These are phyloP conservation scores for Pythium guiyangense DNA, from an alignment of 352 stramenopile species.

Conservation along the genomic window DNA sequence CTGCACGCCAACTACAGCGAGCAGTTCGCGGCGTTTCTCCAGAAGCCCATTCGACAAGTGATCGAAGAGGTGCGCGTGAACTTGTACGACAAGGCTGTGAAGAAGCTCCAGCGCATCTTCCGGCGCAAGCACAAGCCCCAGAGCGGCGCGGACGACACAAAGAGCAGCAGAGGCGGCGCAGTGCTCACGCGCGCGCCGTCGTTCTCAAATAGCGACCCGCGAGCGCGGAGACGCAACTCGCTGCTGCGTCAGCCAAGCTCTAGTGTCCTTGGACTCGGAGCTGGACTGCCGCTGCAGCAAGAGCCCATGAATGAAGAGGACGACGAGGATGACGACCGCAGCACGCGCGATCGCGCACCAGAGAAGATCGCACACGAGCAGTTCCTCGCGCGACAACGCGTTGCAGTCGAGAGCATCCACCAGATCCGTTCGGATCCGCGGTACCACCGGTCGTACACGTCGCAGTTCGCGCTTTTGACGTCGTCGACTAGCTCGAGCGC, in stretches of 20 bases:
- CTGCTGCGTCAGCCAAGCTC: not conserved
- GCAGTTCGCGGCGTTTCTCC: slow-evolving; percentile 36
- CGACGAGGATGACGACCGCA: not conserved
- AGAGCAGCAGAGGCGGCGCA: not conserved
- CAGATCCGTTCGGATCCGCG: slow-evolving; percentile 20
- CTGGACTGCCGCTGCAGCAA: slow-evolving; percentile 9
- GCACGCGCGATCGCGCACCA: not conserved
- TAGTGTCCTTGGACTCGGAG: not conserved
- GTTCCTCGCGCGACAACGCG: slow-evolving; percentile 9
- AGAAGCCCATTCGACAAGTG: slow-evolving; percentile 35
- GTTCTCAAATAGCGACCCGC: not conserved
- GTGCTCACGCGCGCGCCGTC: not conserved
- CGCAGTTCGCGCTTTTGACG: not conserved
- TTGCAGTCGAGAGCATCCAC: slow-evolving; percentile 17
- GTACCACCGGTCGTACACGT: not conserved
- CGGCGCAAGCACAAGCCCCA: slow-evolving; percentile 28
- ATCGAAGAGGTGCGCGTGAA: slow-evolving; percentile 58
- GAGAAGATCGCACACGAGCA: slow-evolving; percentile 5
- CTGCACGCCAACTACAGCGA: slow-evolving; percentile 38
- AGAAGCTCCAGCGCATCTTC: slow-evolving; percentile 61
- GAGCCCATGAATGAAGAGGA: not conserved
- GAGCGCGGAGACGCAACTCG: not conserved
- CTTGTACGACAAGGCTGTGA: slow-evolving; percentile 56
- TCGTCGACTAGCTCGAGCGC: not conserved
- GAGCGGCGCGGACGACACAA: not conserved